A percentile compares a stretch with the other conserved stretches of the same genome.
Conservation (phyloP, 371 early-diverging fungal species). For the Coemansia sp. region DNA sequence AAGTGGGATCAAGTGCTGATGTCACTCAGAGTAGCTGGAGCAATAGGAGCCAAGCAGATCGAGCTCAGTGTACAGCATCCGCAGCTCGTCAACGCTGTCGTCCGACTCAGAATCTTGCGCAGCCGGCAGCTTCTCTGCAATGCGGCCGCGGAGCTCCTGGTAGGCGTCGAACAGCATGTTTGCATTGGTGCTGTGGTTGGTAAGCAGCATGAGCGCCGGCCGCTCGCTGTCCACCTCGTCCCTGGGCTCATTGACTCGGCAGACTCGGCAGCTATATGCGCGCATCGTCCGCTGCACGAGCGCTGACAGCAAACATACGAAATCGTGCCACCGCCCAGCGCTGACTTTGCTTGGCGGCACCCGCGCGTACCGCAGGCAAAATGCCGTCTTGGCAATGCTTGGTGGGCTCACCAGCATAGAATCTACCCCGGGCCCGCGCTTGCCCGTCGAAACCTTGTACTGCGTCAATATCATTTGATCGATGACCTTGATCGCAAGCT, state of each 20-base stretch:
- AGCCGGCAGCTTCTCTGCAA: neutral
- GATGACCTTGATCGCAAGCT: conserved; percentile 24
- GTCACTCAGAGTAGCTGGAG: neutral
- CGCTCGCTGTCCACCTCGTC: neutral
- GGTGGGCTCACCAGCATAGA: conserved; percentile 8
- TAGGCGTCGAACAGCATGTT: neutral
- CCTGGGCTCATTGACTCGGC: conserved; percentile 12
- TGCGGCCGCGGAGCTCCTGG: neutral
- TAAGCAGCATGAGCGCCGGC: neutral
- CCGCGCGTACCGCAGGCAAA: conserved; percentile 15
- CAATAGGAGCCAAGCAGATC: conserved; percentile 20
- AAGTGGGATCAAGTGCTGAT: neutral
- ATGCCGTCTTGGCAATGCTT: conserved; percentile 15
- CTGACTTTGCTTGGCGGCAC: neutral
- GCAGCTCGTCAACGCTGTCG: neutral
- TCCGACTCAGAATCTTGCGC: neutral
- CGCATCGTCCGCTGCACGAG: conserved; percentile 30
- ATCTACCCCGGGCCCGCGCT: neutral
- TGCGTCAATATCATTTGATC: conserved; percentile 24
- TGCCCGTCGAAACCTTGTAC: conserved; percentile 9
- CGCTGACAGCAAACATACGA: conserved; percentile 13
- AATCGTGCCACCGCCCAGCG: conserved; percentile 6
- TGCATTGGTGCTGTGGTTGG: neutral
- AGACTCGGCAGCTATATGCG: conserved; percentile 27
- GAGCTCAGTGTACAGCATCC: conserved; percentile 20